These are phyloP conservation scores for Eimeria praecox DNA, from an alignment of 169 alveolate species.

Conservation along the genomic window DNA sequence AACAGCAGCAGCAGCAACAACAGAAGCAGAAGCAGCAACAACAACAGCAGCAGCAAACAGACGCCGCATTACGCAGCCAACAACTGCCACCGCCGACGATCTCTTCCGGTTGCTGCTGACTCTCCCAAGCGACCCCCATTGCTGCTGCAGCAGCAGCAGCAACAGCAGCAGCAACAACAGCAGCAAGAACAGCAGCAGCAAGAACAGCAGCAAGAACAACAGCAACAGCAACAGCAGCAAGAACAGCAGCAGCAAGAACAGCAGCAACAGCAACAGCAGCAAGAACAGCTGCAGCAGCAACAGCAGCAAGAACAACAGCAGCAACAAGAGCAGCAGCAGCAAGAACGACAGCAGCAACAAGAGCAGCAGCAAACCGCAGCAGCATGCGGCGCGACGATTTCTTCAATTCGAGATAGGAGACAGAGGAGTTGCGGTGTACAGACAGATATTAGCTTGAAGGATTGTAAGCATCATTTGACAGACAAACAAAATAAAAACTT, in stretches of 20 bases:
- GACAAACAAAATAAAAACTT: no score
- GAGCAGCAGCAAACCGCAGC: background rate
- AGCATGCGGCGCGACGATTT: background rate
- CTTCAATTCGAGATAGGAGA: background rate
- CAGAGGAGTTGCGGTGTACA: conserved; percentile 19
- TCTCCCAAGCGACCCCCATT: no score
- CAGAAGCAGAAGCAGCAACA: no score
- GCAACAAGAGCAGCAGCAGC: background rate
- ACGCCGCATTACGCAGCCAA: background rate
- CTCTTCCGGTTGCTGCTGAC: background rate
- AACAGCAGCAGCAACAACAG: background rate
- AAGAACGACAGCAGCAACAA: background rate
- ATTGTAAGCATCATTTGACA: background rate
- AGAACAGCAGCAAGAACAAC: background rate
- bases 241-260: conserved; percentile 26
- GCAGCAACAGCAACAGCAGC: background rate
- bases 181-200: background rate
- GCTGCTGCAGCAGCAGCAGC: no score
- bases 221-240: conserved; percentile 9
- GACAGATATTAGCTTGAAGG: background rate
- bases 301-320: background rate
- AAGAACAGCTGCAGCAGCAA: no score
- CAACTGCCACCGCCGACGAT: conserved; percentile 12
- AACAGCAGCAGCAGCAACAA: no score
- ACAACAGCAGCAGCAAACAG: background rate